Evolutionary conservation across 2,329 filamentous ascomycete species (phyloP), one percentile per base, ranked within the genome.

Genomic region (Neonectria sp.): DNA sequence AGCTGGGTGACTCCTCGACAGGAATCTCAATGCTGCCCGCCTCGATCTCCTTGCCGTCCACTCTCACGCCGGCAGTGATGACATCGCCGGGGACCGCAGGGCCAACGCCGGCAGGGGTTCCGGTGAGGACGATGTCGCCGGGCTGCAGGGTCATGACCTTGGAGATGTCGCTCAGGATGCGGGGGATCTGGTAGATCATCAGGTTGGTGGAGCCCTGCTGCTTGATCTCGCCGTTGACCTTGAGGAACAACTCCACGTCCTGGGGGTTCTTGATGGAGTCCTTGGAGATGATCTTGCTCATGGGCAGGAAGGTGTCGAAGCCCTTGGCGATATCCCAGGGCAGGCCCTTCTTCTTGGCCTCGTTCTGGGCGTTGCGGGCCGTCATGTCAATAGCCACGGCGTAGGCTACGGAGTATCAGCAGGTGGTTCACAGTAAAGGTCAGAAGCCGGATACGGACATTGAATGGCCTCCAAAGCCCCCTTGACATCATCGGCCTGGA

Each of bases 291-390:
- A 93, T 86, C 71, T 92, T 86, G 80, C 92, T 94, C 77, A 99
- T 88, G 65, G 96, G 96, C 58, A 97, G 87, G 85, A 99, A 99
- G 3, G 96, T 98, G 81, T 99, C 96, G 80, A 98, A 99, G 53
- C 96, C 96, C 86, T 99, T 99, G 74, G 94, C 92, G 73, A 98
- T 98, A 76, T 91, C 91, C 96, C 96, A 99, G 8, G 96, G 96
- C 17, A 98, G 90, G 40, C 96, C 95, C 86, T 82, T 97, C 84
- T 93, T 94, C 89, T 98, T 99, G 72, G 95, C 95, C 84, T 98
- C 95, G 75, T 97, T 93, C 83, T 99, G 96, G 7, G 94, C 90
- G 82, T 98, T 98, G 72, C 96, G 93, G 1, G 93, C 96, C 11
- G 96, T 99, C 94, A 99, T 97, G 83, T 99, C 96, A 77, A 99